Evolutionary conservation across 164 flowering plant genomes (phyloP).

Genomic region (Tinospora cordifolia): DNA sequence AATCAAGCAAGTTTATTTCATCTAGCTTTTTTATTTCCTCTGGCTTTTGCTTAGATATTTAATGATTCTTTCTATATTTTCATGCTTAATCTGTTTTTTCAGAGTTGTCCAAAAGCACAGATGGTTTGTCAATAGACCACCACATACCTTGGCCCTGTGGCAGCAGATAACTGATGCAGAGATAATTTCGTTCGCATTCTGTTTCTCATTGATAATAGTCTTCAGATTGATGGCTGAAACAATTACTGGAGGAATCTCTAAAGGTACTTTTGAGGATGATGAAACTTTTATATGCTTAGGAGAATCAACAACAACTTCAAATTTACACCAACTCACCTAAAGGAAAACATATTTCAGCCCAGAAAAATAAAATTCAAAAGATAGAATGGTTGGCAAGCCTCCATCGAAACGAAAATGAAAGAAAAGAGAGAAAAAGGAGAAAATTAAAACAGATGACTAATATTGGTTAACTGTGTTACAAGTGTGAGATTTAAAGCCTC

Average conservation of each 20-base stretch:
- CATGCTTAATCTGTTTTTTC: not conserved
- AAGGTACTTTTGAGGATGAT: conserved; percentile 36
- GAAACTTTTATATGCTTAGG: conserved; percentile 56
- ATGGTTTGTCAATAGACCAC: not conserved
- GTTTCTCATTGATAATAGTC: conserved; percentile 69
- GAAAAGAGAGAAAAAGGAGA: not conserved
- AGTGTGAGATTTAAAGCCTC: conserved; percentile 17
- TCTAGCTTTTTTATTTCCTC: too few species aligned
- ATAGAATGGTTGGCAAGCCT: not conserved
- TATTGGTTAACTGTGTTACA: not conserved
- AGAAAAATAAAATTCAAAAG: not conserved
- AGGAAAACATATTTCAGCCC: conserved; percentile 13
- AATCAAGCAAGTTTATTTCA: too few species aligned
- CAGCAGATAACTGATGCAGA: conserved; percentile 89
- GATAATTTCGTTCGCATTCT: conserved; percentile 72
- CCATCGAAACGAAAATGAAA: not conserved
- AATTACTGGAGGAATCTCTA: conserved; percentile 76
- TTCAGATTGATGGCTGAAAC: conserved; percentile 85
- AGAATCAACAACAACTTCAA: conserved; percentile 70
- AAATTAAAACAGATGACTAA: not conserved
- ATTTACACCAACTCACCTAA: conserved; percentile 99
- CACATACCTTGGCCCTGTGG: conserved; percentile 72
- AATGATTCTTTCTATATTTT: not conserved
- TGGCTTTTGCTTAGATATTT: not conserved
- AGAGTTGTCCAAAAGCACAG: not conserved